phyloP scores from a whole-genome alignment of 805 yeast species.

The Lachancea sp. region DNA sequence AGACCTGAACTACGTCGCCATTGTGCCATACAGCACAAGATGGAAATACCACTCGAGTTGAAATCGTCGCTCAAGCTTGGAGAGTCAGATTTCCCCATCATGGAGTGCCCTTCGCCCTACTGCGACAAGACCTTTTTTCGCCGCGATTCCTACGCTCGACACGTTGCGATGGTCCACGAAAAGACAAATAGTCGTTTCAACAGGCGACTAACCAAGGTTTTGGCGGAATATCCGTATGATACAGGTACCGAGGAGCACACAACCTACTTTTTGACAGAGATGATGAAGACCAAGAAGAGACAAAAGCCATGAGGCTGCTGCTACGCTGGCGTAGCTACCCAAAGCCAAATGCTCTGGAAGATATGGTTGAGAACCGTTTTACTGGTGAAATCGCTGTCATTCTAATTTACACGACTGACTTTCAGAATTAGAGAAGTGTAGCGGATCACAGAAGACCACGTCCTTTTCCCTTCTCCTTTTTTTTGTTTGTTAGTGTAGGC shows the following conservation, averaged over 20 bases:
- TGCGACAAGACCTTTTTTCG: slow-evolving; percentile 48
- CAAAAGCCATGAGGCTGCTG: background rate
- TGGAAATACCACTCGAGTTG: slow-evolving; percentile 25
- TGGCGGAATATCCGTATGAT: slow-evolving; percentile 20
- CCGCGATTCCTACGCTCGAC: slow-evolving; percentile 49
- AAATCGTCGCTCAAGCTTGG: slow-evolving; percentile 25
- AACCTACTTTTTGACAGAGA: slow-evolving; percentile 4
- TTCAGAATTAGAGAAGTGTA: no score
- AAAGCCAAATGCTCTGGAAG: no score
- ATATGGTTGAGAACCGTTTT: no score
- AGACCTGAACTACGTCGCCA: slow-evolving; percentile 46
- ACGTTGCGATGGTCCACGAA: slow-evolving; percentile 44
- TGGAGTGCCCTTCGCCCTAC: slow-evolving; percentile 28
- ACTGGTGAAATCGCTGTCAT: no score
- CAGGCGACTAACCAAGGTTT: slow-evolving; percentile 28
- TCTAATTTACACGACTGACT: no score
- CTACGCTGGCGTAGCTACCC: background rate
- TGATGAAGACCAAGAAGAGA: slow-evolving; percentile 5
- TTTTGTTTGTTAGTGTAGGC: no score
- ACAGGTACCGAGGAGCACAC: slow-evolving; percentile 3
- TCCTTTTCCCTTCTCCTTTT: no score
- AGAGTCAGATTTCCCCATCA: slow-evolving; percentile 28
- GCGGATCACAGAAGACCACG: no score
- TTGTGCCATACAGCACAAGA: slow-evolving; percentile 42
- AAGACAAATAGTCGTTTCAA: slow-evolving; percentile 38